Base-by-base conservation (phyloP, 2,329 filamentous ascomycete species). In the Sclerotinia subarctica region DNA sequence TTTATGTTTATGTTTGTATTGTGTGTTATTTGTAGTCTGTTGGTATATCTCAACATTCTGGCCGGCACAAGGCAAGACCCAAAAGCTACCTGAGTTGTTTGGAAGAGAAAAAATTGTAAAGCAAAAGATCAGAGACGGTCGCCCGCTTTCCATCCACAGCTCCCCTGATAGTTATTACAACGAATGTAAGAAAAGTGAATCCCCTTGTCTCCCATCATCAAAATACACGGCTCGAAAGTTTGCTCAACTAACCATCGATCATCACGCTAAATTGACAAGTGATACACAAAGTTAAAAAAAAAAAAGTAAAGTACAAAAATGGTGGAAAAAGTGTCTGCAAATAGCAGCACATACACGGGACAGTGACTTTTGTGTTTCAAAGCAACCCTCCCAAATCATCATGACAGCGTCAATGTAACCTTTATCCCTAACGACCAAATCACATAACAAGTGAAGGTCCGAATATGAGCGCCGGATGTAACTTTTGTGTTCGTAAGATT, bases 231-330 rank as follows among this genome's bases (percentile, higher is more conserved):
- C 52, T 67, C n/a, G 58, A 53, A 62, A 53, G 26, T 38, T 67
- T 67, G 58, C 71, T 66, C 69, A 67, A 63, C 68, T 70, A 69
- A 49, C 65, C 47, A 59, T 70, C 74, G 71, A 69, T 78, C 76
- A 76, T 78, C 73, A 77, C 76, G 76, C 76, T 78, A 78, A 77
- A 72, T 72, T 60, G 69, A 73, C 71, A 74, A 70, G 70, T 73
- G 74, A 74, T 70, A 69, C 49, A 67, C 49, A 67, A 69, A 63
- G 53, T 53, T 66, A 66, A 71, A 74, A 72, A 64, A 66, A 70
- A 73, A 76, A 76, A 72, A 68, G 72, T 77, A 70, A 71, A 77
- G 76, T 76, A 77, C 52, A 66, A 72, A 76, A 77, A 70, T 66
- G 69, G 75, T 76, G 70, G 44, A 63, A 67, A 73, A 68, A 69